Conservation (phyloP, 169 alveolate genomes). For the Eimeria falciformis region DNA sequence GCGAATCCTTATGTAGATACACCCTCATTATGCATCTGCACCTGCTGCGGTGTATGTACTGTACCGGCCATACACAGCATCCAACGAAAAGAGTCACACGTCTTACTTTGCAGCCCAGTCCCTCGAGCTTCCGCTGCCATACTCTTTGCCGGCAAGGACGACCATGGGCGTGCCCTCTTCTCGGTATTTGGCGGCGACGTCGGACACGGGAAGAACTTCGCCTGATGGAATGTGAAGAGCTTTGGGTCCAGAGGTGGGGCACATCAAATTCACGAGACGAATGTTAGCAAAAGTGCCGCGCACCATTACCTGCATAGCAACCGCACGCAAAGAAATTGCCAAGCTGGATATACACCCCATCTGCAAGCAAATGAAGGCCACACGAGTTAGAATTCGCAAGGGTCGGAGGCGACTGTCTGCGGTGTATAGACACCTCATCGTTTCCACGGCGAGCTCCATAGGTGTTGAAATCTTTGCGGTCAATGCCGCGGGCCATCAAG, state of each 20-base stretch:
- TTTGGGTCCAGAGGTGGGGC: slow-evolving; percentile 90
- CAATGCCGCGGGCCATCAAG: slow-evolving; percentile 89
- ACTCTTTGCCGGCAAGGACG: slow-evolving; percentile 96
- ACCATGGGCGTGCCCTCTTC: slow-evolving; percentile 80
- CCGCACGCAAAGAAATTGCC: no score
- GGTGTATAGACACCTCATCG: slow-evolving; percentile 89
- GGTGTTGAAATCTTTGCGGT: slow-evolving; percentile 94
- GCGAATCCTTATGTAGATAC: no score
- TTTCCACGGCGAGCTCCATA: slow-evolving; percentile 98
- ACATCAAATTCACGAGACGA: slow-evolving; percentile 93
- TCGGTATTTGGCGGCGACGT: slow-evolving; percentile 91
- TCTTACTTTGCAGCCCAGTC: slow-evolving; percentile 98
- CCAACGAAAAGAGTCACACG: no score
- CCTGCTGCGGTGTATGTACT: no score
- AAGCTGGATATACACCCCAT: no score
- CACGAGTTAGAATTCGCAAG: no score
- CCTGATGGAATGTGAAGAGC: slow-evolving; percentile 94
- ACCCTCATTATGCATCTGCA: no score
- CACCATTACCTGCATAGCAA: slow-evolving; percentile 89
- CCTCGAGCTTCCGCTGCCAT: slow-evolving; percentile 97
- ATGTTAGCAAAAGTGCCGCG: slow-evolving; percentile 98
- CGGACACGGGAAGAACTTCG: slow-evolving; percentile 88
- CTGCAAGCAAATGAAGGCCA: no score
- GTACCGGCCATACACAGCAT: no score
- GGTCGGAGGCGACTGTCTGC: no score